Base-by-base conservation (phyloP, 2,329 filamentous ascomycete species). In the Emergomyces africanus region DNA sequence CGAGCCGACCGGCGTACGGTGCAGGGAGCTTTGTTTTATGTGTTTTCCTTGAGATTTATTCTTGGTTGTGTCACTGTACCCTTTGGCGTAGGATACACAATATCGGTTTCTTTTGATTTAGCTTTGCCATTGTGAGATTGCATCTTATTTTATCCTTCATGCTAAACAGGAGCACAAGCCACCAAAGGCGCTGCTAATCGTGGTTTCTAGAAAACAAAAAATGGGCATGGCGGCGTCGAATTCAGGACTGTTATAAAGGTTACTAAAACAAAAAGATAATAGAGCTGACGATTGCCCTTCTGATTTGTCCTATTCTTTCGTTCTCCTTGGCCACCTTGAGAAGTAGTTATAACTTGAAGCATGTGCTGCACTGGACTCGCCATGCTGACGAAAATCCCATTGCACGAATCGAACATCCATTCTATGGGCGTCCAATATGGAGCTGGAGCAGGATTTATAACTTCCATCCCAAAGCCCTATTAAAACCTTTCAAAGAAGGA, bases 1-100 rank as follows among this genome's bases (percentile, higher is more conserved):
- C 25, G 53, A 55, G 37, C 53, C 44, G 53, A 44, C 44, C 33
- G 53, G 37, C 53, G 53, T 42, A 42, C 53, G 53, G 53, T 44
- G 37, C 25, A 44, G 37, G 53, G 25, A 54, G 33, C 30, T 12
- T 37, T 55, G 5, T 42, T 42, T 42, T 42, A 33, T 53, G 5
- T 53, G 15, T 55, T 42, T 54, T 20, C 14, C 15, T 33, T 33
- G 25, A 50, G 23, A 9, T 50, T 50, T 50, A n/a, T 30, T 55
- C 8, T 55, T 42, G 23, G 20, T 30, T 55, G 25, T 30, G 23
- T 55, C 8, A 15, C 20, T 55, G 12, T 8, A 55, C 8, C 53
- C 14, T 44, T 44, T 12, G 37, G 15, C 53, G 39, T 30, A 30
- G 30, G 30, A 37, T 55, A 42, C 39, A 6, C 37, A 23, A 55